Evolutionary conservation across 202 grass and related monocot genomes (phyloP).

Genomic region (Eragrostis tef): DNA sequence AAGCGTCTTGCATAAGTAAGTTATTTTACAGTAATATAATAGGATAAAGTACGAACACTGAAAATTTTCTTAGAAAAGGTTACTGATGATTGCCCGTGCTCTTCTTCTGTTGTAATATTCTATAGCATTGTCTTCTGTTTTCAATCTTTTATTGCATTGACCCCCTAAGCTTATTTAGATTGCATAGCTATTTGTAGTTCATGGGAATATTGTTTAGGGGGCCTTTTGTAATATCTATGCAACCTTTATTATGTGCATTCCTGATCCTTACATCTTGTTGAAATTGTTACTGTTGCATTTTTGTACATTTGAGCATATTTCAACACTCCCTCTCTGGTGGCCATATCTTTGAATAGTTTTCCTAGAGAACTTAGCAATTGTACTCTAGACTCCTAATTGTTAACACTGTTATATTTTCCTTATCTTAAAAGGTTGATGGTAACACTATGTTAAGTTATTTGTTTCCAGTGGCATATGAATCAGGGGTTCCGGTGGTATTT

Average conservation of each 20-base stretch:
- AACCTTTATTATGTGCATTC: not conserved
- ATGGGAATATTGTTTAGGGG: not conserved
- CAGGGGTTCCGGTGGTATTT: constrained; percentile 81
- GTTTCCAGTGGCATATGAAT: constrained; percentile 68
- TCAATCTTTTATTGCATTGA: constrained; percentile 16
- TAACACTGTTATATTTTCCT: constrained; percentile 15
- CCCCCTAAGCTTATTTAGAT: constrained; percentile 18
- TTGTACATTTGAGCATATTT: constrained; percentile 13
- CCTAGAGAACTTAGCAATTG: constrained; percentile 4
- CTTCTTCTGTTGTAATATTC: constrained; percentile 37
- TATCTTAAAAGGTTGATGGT: constrained; percentile 37
- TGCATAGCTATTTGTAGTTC: not conserved
- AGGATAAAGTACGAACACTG: not conserved
- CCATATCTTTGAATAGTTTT: constrained; percentile 20
- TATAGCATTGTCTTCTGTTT: not conserved
- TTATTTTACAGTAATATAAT: constrained; percentile 26
- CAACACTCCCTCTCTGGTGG: not conserved
- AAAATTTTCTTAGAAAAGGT: not conserved
- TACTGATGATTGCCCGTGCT: not conserved
- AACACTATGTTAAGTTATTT: constrained; percentile 44
- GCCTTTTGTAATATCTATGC: not conserved
- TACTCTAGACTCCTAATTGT: constrained; percentile 4
- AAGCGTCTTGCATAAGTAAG: constrained; percentile 81
- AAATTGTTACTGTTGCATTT: constrained; percentile 7
- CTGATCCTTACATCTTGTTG: not conserved